Conservation (phyloP, 208 protist genomes). For the Kentomonas sorsogonicus region DNA sequence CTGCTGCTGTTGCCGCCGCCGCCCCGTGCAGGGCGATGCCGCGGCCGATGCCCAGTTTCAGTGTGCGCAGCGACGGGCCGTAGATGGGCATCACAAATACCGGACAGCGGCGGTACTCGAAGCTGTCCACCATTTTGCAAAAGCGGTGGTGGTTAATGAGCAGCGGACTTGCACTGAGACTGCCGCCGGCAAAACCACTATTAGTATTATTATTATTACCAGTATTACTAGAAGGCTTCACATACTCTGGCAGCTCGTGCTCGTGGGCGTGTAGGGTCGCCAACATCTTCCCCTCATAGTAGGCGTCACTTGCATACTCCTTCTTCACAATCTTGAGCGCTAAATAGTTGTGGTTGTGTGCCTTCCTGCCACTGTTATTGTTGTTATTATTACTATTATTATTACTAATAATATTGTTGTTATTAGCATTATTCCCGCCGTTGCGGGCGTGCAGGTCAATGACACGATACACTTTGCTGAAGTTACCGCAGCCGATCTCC, state of each 20-base stretch:
- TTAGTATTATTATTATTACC: too few species aligned
- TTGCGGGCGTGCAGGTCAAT: constrained; percentile 20
- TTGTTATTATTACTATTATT: neutral
- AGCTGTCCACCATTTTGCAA: constrained; percentile 66
- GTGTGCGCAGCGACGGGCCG: constrained; percentile 60
- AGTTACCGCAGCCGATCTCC: constrained; percentile 75
- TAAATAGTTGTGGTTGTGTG: constrained; percentile 20
- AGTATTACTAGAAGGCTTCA: too few species aligned
- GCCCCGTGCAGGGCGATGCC: too few species aligned
- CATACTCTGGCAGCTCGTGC: too few species aligned
- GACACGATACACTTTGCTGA: constrained; percentile 77
- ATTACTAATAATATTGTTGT: too few species aligned
- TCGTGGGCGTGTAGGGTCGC: constrained; percentile 48
- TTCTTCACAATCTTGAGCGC: constrained; percentile 82
- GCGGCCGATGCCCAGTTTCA: constrained; percentile 53
- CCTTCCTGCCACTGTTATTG: constrained; percentile 6
- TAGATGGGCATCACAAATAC: constrained; percentile 82
- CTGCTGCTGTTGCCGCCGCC: too few species aligned
- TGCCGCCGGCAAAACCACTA: too few species aligned
- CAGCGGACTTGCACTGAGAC: too few species aligned
- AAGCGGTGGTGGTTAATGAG: constrained; percentile 25
- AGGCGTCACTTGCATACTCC: constrained; percentile 73
- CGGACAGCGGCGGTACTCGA: constrained; percentile 62
- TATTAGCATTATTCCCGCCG: too few species aligned
- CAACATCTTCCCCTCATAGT: constrained; percentile 79